Evolutionary conservation across 1,284 basidiomycete species (phyloP).

Genomic region (Sporisorium reilianum): DNA sequence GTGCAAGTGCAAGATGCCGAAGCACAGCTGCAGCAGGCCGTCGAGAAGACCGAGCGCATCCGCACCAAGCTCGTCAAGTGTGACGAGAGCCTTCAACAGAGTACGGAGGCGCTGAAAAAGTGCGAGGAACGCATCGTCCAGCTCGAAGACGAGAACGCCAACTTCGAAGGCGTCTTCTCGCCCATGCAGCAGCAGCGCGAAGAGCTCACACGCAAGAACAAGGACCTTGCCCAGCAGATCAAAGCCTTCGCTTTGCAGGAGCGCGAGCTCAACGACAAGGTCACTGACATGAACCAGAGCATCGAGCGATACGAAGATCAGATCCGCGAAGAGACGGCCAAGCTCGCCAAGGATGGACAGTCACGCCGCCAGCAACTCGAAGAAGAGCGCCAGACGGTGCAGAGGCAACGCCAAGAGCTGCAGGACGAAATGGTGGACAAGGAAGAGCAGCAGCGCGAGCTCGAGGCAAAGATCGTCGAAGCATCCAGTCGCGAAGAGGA

Average conservation of each 20-base stretch:
- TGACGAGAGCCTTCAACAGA: conserved; percentile 36
- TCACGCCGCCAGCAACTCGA: conserved; percentile 49
- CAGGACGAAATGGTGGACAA: conserved; percentile 27
- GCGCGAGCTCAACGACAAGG: conserved; percentile 51
- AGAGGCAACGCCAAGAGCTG: conserved; percentile 37
- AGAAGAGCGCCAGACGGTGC: conserved; percentile 36
- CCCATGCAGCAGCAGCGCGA: conserved; percentile 50
- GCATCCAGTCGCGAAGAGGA: conserved; percentile 23
- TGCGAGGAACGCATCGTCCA: conserved; percentile 38
- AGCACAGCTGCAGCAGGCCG: conserved; percentile 60
- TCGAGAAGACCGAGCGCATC: conserved; percentile 42
- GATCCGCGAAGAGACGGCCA: conserved; percentile 71
- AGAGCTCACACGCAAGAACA: conserved; percentile 43
- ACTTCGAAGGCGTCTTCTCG: conserved; percentile 35
- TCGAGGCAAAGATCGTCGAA: conserved; percentile 36
- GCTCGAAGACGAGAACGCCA: conserved; percentile 59
- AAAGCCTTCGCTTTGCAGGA: conserved; percentile 43
- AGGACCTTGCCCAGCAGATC: conserved; percentile 72
- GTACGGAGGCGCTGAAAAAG: conserved; percentile 26
- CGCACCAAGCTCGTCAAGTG: conserved; percentile 41
- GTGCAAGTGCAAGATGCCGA: conserved; percentile 82
- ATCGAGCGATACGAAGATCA: conserved; percentile 74
- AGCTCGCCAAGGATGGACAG: conserved; percentile 62
- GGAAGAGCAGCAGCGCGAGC: conserved; percentile 34
- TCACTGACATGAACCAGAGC: conserved; percentile 49